Evolutionary conservation across 768 basidiomycete genomes (phyloP), one percentile per base, ranked within the genome.

Genomic region (Russula virescens): DNA sequence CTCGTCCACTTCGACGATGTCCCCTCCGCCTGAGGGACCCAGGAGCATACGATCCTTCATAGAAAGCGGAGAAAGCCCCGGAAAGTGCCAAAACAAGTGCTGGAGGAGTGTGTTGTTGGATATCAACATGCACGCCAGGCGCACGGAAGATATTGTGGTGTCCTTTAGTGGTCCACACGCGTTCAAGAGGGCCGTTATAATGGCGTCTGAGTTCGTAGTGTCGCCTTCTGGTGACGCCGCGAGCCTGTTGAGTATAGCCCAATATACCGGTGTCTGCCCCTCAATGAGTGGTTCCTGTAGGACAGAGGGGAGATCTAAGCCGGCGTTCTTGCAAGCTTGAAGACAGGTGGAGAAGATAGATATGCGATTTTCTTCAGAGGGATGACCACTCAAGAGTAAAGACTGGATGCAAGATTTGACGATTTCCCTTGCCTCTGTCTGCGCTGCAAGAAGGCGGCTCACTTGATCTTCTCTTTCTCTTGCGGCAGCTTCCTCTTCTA

Each of bases 231-330:
- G 25, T 9, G 56, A 54, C 19, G 31, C 64, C 67, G 7, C 76
- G 69, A 8, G 78, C 78, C 61, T 85, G 85, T 63, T 65, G 42
- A 89, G 73, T 65, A 89, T 83, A 0, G 83, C 83, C 88, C 89
- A 90, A 69, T 89, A 89, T 3, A 90, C 67, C 0, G 87, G 83
- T 0, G 84, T 83, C 67, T 85, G 86, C 0, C 74, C 76, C 67
- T 88, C 88, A 31, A 89, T 82, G 6, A 75, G 80, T 28, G 72
- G 79, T 55, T 88, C 83, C 68, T 88, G 88, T 1, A 90, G 73
- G 11, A 89, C 68, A 0, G 75, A 62, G 0, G 83, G 77, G 46
- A 89, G 73, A 1, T 82, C 78, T 0, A 89, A 63, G 19, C 72
- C 73, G 43, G 82, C 75, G 0, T 76, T 68, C 14, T 71, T 65